Percentiles rank a stretch among this genome's conserved stretches.
Evolutionary conservation across 192 early-diverging fungal species (phyloP).

Genomic region (Coemansia sp.): DNA sequence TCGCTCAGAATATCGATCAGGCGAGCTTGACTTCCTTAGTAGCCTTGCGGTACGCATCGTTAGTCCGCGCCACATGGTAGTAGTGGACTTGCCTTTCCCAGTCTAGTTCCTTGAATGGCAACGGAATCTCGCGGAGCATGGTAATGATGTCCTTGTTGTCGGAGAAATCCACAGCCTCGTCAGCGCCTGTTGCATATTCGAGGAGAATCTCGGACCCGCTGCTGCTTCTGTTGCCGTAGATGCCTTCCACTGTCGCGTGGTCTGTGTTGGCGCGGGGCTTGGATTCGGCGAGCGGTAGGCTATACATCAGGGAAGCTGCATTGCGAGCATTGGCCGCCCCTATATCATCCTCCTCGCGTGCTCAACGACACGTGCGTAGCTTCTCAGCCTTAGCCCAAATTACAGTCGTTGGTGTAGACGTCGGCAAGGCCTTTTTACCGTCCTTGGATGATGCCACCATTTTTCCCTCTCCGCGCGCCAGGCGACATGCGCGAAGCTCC

Average conservation of each 20-base stretch:
- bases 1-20: constrained; percentile 28
- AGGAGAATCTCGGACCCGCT: background rate
- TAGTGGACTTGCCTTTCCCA: constrained; percentile 53
- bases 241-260: background rate
- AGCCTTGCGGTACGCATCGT: constrained; percentile 15
- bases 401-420: too few relatives aligned
- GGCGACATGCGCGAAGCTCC: too few relatives aligned
- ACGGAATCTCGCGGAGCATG: constrained; percentile 40
- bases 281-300: background rate
- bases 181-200: background rate
- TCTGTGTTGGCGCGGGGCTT: background rate
- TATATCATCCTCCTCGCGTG: constrained; percentile 17
- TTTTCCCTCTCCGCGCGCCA: too few relatives aligned
- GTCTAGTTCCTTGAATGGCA: constrained; percentile 35
- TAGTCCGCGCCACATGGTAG: constrained; percentile 30
- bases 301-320: background rate
- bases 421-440: too few relatives aligned
- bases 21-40: constrained; percentile 16
- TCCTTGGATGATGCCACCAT: too few relatives aligned
- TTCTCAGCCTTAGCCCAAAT: constrained; percentile 18
- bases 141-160: constrained; percentile 19
- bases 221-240: background rate
- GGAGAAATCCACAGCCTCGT: constrained; percentile 27
- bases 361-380: constrained; percentile 29
- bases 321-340: background rate